Conservation (phyloP, 495 filamentous ascomycete species). For the Neurospora sp. region DNA sequence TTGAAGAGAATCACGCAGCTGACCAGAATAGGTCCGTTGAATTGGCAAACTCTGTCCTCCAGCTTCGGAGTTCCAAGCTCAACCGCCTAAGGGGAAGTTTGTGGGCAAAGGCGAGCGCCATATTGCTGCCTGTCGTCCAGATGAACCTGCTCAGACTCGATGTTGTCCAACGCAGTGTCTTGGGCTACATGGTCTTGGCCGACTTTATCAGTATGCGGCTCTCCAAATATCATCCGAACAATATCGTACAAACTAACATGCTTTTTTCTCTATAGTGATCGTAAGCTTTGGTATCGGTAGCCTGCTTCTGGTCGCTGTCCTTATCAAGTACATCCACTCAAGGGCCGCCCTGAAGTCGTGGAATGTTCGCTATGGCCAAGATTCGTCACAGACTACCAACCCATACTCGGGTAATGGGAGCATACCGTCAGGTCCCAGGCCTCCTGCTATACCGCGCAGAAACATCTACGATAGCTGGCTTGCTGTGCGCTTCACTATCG, state of each 20-base stretch:
- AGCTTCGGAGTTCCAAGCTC: slow-evolving; percentile 11
- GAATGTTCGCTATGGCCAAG: slow-evolving; percentile 26
- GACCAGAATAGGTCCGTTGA: slow-evolving; percentile 26
- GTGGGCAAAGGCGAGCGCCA: slow-evolving; percentile 25
- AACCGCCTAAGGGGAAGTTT: slow-evolving; percentile 19
- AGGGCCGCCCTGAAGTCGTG: slow-evolving; percentile 27
- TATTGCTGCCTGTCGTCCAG: slow-evolving; percentile 27
- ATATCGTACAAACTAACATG: not conserved
- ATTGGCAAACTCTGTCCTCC: slow-evolving; percentile 29
- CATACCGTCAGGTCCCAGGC: slow-evolving; percentile 1
- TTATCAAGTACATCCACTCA: slow-evolving; percentile 37
- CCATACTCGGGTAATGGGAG: not conserved
- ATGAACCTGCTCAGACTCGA: slow-evolving; percentile 27
- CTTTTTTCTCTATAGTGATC: slow-evolving; percentile 26
- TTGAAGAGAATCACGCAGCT: not conserved
- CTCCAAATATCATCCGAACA: not conserved
- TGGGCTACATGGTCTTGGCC: slow-evolving; percentile 29
- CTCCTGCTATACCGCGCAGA: slow-evolving; percentile 1
- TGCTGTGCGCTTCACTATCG: slow-evolving; percentile 35
- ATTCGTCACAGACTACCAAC: slow-evolving; percentile 8
- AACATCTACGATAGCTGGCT: slow-evolving; percentile 40
- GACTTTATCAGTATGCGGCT: slow-evolving; percentile 29
- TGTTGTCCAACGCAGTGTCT: slow-evolving; percentile 16
- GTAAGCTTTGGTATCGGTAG: slow-evolving; percentile 29
- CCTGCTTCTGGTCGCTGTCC: slow-evolving; percentile 30